Conservation (phyloP, 148 eudicot species). For the Hydrangea macrophylla region DNA sequence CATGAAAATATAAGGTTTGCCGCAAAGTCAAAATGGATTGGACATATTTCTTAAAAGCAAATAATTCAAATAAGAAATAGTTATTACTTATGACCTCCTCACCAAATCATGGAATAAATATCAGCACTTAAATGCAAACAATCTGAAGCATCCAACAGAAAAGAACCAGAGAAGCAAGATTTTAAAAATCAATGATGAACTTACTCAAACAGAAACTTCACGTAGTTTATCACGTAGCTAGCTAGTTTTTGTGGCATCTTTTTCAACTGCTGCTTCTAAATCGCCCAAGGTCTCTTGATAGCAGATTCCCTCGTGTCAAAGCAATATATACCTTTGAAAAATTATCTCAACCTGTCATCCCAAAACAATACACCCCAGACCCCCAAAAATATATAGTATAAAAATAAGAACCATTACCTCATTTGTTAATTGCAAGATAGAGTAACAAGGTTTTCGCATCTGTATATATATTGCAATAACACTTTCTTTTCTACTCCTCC, state of each 20-base stretch:
- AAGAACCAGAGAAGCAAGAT: background rate
- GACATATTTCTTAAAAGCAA: background rate
- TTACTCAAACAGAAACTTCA: conserved; percentile 95
- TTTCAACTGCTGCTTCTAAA: conserved; percentile 95
- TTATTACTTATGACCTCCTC: background rate
- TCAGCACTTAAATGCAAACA: background rate
- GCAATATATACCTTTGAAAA: conserved; percentile 68
- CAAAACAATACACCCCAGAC: background rate
- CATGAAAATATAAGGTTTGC: too few relatives aligned
- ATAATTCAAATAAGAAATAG: background rate
- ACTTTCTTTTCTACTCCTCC: too few relatives aligned
- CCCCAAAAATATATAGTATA: background rate
- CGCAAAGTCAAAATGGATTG: background rate
- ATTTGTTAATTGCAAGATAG: too few relatives aligned
- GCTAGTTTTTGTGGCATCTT: conserved; percentile 92
- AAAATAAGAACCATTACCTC: background rate
- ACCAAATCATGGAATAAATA: background rate
- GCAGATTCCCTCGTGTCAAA: conserved; percentile 77
- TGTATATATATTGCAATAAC: too few relatives aligned
- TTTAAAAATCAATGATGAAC: conserved; percentile 17
- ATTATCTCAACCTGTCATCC: conserved; percentile 62
- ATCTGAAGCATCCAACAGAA: background rate
- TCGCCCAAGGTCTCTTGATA: conserved; percentile 77
- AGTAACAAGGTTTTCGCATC: too few relatives aligned
- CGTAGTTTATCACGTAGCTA: conserved; percentile 94